phyloP scores from a whole-genome alignment of 2,329 filamentous ascomycete genomes.

The Trichophyton equinum region DNA sequence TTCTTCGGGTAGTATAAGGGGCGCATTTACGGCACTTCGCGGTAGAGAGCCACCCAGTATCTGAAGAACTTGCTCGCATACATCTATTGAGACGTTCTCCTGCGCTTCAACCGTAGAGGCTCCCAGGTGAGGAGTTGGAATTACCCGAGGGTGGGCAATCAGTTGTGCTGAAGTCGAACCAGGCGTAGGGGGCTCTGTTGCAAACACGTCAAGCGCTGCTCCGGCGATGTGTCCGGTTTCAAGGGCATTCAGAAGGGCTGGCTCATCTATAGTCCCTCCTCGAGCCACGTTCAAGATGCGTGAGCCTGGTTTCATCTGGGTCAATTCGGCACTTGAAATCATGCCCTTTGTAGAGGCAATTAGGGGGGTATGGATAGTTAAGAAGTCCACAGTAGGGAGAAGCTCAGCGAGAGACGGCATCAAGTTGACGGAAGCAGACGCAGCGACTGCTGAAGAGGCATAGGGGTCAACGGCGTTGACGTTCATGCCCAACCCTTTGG shows the following conservation, averaged over 20 bases:
- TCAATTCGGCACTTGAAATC: slow-evolving; percentile 54
- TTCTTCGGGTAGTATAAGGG: slow-evolving; percentile 68
- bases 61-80: slow-evolving; percentile 65
- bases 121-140: slow-evolving; percentile 67
- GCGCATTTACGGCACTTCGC: slow-evolving; percentile 66
- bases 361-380: slow-evolving; percentile 71
- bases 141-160: slow-evolving; percentile 56
- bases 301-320: slow-evolving; percentile 59
- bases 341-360: slow-evolving; percentile 65
- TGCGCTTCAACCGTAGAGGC: slow-evolving; percentile 72
- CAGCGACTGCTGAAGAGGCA: slow-evolving; percentile 58
- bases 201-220: slow-evolving; percentile 70
- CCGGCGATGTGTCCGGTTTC: slow-evolving; percentile 60
- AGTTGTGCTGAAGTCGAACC: slow-evolving; percentile 50
- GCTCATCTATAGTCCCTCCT: slow-evolving; percentile 69
- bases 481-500: slow-evolving; percentile 63
- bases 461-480: slow-evolving; percentile 66
- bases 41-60: slow-evolving; percentile 62
- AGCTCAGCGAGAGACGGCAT: slow-evolving; percentile 47
- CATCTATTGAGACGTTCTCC: slow-evolving; percentile 71
- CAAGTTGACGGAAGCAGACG: slow-evolving; percentile 53
- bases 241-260: slow-evolving; percentile 56
- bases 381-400: slow-evolving; percentile 56
- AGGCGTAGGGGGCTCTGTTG: slow-evolving; percentile 56
- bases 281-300: slow-evolving; percentile 67